These are phyloP conservation scores for Pythium rishiriense DNA, from an alignment of 352 stramenopile species.

Conservation along the genomic window DNA sequence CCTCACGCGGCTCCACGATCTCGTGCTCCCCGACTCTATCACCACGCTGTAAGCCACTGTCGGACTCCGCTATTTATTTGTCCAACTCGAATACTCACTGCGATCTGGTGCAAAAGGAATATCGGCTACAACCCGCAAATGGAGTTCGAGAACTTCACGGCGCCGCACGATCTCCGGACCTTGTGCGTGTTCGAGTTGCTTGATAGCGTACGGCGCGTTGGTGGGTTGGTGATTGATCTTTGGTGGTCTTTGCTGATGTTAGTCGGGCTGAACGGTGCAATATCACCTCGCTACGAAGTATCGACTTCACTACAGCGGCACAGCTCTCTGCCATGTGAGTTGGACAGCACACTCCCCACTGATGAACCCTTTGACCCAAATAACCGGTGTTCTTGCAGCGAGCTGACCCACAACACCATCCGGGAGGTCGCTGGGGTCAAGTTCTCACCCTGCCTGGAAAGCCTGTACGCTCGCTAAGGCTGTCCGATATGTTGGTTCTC, in stretches of 20 bases:
- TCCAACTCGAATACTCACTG: neutral
- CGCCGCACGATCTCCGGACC: neutral
- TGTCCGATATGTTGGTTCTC: too few relatives aligned
- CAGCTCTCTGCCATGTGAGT: conserved; percentile 4
- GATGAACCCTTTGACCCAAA: too few relatives aligned
- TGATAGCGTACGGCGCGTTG: too few relatives aligned
- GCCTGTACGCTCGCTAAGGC: neutral
- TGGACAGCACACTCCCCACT: neutral
- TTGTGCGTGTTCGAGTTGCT: conserved; percentile 13
- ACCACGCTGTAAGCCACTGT: neutral
- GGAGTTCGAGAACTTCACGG: conserved; percentile 17
- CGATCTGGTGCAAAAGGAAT: neutral
- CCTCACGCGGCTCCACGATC: neutral
- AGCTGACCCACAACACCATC: conserved; percentile 4
- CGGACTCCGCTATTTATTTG: too few relatives aligned
- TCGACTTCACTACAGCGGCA: conserved; percentile 10
- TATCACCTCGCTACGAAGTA: conserved; percentile 1
- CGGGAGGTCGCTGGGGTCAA: neutral
- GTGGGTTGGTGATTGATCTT: too few relatives aligned
- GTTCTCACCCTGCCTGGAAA: conserved; percentile 7
- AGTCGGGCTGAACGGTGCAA: conserved; percentile 3
- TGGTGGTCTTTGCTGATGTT: neutral
- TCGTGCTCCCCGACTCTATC: conserved; percentile 5
- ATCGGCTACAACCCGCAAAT: conserved; percentile 15
- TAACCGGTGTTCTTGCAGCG: neutral